Evolutionary conservation across 352 stramenopile species (phyloP).

Genomic region (Phytophthora litchii): DNA sequence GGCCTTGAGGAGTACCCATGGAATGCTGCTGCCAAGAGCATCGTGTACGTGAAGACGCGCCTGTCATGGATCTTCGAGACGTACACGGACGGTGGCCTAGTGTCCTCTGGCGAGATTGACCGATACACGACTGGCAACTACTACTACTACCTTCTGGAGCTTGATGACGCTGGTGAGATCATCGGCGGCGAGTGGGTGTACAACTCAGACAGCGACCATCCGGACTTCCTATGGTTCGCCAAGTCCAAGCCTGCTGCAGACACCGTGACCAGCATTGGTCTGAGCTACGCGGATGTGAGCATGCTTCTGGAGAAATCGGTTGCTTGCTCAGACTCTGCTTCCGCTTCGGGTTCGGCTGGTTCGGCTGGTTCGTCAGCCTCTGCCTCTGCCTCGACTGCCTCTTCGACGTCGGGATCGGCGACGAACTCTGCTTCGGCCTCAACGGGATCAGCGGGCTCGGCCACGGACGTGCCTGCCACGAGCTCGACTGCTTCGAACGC

Average conservation of each 20-base stretch:
- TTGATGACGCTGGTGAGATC: slow-evolving; percentile 41
- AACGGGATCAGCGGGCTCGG: not conserved
- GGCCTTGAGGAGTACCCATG: slow-evolving; percentile 53
- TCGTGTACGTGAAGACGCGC: slow-evolving; percentile 51
- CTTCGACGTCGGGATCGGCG: slow-evolving; percentile 25
- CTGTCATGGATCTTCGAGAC: slow-evolving; percentile 54
- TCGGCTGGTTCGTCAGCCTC: slow-evolving; percentile 8
- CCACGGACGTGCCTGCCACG: slow-evolving; percentile 1
- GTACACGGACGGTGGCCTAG: slow-evolving; percentile 42
- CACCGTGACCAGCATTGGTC: slow-evolving; percentile 21
- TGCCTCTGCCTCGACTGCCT: slow-evolving; percentile 1
- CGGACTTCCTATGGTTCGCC: slow-evolving; percentile 50
- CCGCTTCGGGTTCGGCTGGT: slow-evolving; percentile 19
- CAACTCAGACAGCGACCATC: slow-evolving; percentile 38
- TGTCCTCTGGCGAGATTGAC: slow-evolving; percentile 28
- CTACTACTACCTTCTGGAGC: slow-evolving; percentile 55
- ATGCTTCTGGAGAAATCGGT: slow-evolving; percentile 35
- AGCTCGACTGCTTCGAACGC: slow-evolving; percentile 2
- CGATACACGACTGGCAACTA: slow-evolving; percentile 27
- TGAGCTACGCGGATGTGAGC: slow-evolving; percentile 36
- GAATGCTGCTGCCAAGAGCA: slow-evolving; percentile 44
- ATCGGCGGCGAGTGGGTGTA: slow-evolving; percentile 54
- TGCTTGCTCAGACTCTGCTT: slow-evolving; percentile 20
- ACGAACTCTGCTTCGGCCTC: not conserved
- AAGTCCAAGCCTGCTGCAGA: slow-evolving; percentile 31